phyloP scores from a whole-genome alignment of 768 basidiomycete species.

The Auricularia auricula-judae region DNA sequence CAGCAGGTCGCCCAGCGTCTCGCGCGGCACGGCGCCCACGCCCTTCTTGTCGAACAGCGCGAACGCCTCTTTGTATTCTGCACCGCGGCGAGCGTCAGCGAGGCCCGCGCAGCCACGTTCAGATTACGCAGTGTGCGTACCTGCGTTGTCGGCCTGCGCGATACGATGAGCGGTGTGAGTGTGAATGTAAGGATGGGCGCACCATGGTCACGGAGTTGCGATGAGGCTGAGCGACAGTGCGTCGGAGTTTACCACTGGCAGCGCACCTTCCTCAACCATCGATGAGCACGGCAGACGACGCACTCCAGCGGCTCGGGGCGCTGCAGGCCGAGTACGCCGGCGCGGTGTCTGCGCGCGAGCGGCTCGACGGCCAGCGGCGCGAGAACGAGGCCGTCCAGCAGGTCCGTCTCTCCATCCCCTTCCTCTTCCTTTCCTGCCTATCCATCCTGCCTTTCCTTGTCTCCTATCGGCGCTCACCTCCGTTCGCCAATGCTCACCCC shows the following conservation, averaged over 20 bases:
- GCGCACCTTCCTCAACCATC: neutral
- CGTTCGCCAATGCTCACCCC: too few species aligned
- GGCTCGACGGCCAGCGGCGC: slow-evolving; percentile 79
- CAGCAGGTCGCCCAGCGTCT: slow-evolving; percentile 84
- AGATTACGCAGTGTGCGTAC: too few species aligned
- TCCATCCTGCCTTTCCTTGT: too few species aligned
- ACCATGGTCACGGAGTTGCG: neutral
- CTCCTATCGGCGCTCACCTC: too few species aligned
- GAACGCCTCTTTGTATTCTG: slow-evolving; percentile 95
- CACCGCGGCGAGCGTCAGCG: slow-evolving; percentile 1
- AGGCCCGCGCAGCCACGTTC: neutral
- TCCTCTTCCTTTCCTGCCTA: slow-evolving; percentile 1
- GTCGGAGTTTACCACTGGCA: neutral
- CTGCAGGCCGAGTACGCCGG: slow-evolving; percentile 62
- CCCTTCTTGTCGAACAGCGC: slow-evolving; percentile 98
- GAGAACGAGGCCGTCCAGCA: slow-evolving; percentile 92
- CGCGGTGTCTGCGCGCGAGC: slow-evolving; percentile 70
- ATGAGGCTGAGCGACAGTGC: neutral
- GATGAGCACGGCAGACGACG: neutral
- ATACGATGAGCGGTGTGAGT: neutral
- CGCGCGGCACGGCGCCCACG: slow-evolving; percentile 77
- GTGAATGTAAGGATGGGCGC: neutral
- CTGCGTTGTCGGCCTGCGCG: slow-evolving; percentile 44
- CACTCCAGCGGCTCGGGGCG: slow-evolving; percentile 66
- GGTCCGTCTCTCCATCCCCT: slow-evolving; percentile 28